Percentiles rank a stretch among this genome's conserved stretches.
These are phyloP conservation scores for Dothideomycetidae sp. DNA, from an alignment of 2,329 filamentous ascomycete genomes.

Conservation along the genomic window DNA sequence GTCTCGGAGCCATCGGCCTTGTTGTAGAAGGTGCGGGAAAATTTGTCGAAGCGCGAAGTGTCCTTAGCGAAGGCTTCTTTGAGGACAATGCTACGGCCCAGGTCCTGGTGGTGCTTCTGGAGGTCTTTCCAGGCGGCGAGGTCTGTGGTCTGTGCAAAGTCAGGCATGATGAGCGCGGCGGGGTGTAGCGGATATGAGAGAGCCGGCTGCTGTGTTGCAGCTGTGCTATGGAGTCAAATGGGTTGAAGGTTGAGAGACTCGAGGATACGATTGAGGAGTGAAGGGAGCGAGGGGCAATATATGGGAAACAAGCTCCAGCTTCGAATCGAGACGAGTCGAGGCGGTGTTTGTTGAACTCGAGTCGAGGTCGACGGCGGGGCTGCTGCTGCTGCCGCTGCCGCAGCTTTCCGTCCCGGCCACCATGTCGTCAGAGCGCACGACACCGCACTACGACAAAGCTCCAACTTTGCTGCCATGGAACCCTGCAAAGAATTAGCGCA, in stretches of 20 bases:
- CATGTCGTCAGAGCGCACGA: too few relatives aligned
- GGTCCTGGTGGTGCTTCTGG: conserved; percentile 68
- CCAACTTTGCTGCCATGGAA: too few relatives aligned
- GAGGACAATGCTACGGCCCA: conserved; percentile 75
- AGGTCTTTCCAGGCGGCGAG: conserved; percentile 81
- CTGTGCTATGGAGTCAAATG: neutral
- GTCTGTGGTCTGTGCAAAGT: conserved; percentile 71
- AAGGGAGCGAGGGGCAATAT: neutral
- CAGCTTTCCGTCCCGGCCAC: too few relatives aligned
- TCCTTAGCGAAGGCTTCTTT: conserved; percentile 84
- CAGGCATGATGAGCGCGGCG: conserved; percentile 34
- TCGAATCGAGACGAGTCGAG: too few relatives aligned
- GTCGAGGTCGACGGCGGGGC: neutral
- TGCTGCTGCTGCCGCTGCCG: conserved; percentile 3
- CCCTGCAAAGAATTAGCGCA: too few relatives aligned
- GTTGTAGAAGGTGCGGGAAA: conserved; percentile 73
- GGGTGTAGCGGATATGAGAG: conserved; percentile 23
- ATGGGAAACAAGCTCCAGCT: too few relatives aligned
- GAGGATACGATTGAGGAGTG: conserved; percentile 1
- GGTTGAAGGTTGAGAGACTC: conserved; percentile 2
- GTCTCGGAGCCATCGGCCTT: conserved; percentile 67
- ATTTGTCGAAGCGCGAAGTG: conserved; percentile 75
- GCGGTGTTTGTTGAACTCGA: neutral
- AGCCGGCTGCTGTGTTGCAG: conserved; percentile 13
- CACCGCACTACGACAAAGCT: too few relatives aligned